Base-by-base conservation (phyloP, 2,329 filamentous ascomycete genomes). In the Sclerotinia subarctica region DNA sequence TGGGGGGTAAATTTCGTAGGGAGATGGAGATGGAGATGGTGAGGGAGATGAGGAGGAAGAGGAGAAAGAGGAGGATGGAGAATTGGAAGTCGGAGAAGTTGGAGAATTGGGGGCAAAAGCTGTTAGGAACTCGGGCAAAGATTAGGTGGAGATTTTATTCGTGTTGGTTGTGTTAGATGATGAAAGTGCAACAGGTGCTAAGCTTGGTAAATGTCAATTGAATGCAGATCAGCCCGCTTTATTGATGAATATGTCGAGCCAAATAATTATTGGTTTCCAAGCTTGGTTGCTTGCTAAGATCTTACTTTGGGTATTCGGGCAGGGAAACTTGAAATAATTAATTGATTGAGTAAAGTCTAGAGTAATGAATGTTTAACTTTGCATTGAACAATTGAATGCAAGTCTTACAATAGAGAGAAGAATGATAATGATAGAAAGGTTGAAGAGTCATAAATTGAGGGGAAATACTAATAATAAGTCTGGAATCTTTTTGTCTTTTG, bases 1-100 rank as follows among this genome's bases (percentile, higher is more conserved):
- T 66, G 19, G 46, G 53, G 46, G 46, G 29, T 29, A 24, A 32
- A 57, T 19, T 19, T 64, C 24, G 62, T 56, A 24, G 35, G 49
- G 59, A 24, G 69, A 24, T 70, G 38, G 57, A 66, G 52, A 29
- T 49, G 52, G 49, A 54, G 47, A 67, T 46, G 49, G 58, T 38
- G 69, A 38, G 69, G 47, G 56, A 54, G 52, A 44, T 11, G 64
- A 56, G 53, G 60, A 73, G 66, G 77, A 71, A 66, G 74, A 67
- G 73, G 67, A 54, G 53, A 46, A 60, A 46, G 29, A 66, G 56
- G 63, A 60, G 69, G 53, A 51, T 64, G n/a, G 42, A 51, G 62
- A 19, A 17, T 29, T 29, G 26, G 19, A 24, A 62, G 17, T 32
- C 38, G 29, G 38, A 42, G 38, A 42, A 32, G 15, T 17, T 49